These are phyloP conservation scores for Quercus wislizeni DNA, from an alignment of 306 rosid genomes.

Conservation along the genomic window DNA sequence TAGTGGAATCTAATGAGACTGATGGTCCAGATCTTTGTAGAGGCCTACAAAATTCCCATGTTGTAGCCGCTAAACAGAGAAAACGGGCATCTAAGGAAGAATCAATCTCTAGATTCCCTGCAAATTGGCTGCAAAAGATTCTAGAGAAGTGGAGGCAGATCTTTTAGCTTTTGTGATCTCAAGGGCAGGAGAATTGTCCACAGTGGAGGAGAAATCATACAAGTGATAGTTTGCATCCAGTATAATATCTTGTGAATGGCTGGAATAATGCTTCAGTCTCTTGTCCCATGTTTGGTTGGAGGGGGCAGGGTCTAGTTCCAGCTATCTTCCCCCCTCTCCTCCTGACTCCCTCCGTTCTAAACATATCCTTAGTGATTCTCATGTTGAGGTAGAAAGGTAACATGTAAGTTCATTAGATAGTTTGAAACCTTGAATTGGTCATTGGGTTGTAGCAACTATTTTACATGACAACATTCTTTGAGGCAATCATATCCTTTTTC, in stretches of 20 bases:
- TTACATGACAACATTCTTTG: neutral
- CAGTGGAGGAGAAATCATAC: neutral
- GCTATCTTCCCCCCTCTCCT: too few species aligned
- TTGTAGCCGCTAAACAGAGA: constrained; percentile 28
- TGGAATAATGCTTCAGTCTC: too few species aligned
- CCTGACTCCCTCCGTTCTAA: too few species aligned
- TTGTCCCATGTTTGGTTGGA: too few species aligned
- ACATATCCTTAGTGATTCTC: neutral
- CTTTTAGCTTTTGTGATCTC: constrained; percentile 20
- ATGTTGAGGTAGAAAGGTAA: neutral
- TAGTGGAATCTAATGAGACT: constrained; percentile 21
- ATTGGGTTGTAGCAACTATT: neutral
- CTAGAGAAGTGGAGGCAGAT: constrained; percentile 29
- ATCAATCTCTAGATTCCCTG: constrained; percentile 10
- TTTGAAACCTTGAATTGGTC: neutral
- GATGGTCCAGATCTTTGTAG: constrained; percentile 24
- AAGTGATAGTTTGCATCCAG: neutral
- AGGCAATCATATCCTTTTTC: neutral
- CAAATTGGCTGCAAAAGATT: constrained; percentile 35
- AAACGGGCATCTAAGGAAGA: constrained; percentile 16
- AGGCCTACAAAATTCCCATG: constrained; percentile 17
- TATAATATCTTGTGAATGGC: neutral
- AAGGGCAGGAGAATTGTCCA: neutral
- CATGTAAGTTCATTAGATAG: neutral
- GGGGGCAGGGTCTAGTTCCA: too few species aligned